phyloP scores from a whole-genome alignment of 2,329 filamentous ascomycete species.

The Penicillium expansum region DNA sequence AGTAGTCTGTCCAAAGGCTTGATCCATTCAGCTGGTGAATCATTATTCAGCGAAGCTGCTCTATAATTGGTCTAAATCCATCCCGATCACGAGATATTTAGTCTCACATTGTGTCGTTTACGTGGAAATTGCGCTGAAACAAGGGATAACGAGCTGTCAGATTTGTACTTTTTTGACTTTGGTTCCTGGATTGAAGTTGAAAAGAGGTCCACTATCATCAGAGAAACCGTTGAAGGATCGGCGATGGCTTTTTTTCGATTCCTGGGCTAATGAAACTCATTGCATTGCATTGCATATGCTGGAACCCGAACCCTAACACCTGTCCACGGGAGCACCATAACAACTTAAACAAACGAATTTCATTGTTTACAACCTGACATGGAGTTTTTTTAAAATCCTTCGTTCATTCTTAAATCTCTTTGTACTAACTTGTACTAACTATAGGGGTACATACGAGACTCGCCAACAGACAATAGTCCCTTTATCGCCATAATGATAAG shows the following conservation, averaged over 20 bases:
- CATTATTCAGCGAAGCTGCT: background rate
- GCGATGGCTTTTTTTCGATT: background rate
- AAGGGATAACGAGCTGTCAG: too few species aligned
- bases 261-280: background rate
- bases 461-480: conserved; percentile 57
- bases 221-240: conserved; percentile 3
- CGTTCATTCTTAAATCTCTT: background rate
- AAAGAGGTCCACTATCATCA: background rate
- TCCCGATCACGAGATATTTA: background rate
- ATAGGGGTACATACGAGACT: background rate
- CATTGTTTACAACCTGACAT: background rate
- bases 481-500: conserved; percentile 80
- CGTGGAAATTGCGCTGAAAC: background rate
- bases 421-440: too few species aligned
- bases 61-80: background rate
- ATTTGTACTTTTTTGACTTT: background rate
- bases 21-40: background rate
- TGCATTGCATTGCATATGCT: background rate
- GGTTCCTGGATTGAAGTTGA: background rate
- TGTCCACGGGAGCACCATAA: background rate
- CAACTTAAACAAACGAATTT: background rate
- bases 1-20: background rate
- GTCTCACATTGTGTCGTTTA: background rate
- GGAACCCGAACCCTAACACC: background rate
- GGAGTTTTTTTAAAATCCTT: background rate